Evolutionary conservation across 305 asterid species (phyloP).

Genomic region (Vinca major): DNA sequence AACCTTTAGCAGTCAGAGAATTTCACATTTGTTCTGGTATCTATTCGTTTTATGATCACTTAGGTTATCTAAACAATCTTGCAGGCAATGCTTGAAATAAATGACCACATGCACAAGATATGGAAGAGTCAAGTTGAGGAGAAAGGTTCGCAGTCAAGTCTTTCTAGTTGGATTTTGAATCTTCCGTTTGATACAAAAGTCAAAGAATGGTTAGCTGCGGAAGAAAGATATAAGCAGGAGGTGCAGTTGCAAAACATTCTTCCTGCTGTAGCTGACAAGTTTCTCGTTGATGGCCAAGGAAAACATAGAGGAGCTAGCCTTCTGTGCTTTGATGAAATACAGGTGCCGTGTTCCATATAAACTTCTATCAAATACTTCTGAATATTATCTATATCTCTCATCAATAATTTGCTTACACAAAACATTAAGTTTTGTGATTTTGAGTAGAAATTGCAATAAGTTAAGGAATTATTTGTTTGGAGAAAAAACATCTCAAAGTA

Average conservation of each 20-base stretch:
- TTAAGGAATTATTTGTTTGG: neutral
- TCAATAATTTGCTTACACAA: neutral
- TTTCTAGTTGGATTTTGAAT: slow-evolving; percentile 69
- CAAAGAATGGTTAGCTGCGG: slow-evolving; percentile 91
- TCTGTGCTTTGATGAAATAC: slow-evolving; percentile 92
- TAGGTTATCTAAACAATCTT: slow-evolving; percentile 14
- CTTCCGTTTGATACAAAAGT: slow-evolving; percentile 83
- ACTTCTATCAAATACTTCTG: neutral
- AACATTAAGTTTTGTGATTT: neutral
- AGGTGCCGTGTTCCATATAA: slow-evolving; percentile 33
- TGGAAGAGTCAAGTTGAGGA: slow-evolving; percentile 64
- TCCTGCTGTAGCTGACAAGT: slow-evolving; percentile 91
- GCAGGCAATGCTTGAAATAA: slow-evolving; percentile 94
- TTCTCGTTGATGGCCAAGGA: slow-evolving; percentile 61
- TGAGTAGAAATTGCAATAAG: neutral
- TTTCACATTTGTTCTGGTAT: slow-evolving; percentile 6
- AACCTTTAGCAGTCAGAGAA: too few relatives aligned
- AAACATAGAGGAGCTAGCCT: slow-evolving; percentile 66
- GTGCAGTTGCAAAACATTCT: slow-evolving; percentile 76
- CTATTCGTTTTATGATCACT: slow-evolving; percentile 1
- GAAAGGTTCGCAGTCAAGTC: slow-evolving; percentile 56
- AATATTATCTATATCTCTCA: neutral
- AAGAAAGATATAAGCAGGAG: slow-evolving; percentile 84
- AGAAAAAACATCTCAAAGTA: neutral
- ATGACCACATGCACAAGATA: slow-evolving; percentile 85